phyloP scores from a whole-genome alignment of 768 basidiomycete species.

The Russula lepida region DNA sequence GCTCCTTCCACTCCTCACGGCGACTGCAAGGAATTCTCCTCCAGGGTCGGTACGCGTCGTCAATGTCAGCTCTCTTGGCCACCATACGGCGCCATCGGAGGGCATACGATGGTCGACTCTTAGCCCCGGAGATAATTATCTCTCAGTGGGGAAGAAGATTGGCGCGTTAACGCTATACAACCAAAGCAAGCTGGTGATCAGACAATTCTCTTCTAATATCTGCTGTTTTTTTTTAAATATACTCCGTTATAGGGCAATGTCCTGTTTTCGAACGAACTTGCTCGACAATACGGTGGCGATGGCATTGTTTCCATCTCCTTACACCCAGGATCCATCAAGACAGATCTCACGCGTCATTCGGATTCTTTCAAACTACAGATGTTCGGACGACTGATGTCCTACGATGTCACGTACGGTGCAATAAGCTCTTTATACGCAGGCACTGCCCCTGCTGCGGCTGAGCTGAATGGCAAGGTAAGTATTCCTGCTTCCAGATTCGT shows the following conservation, averaged over 20 bases:
- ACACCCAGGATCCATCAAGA: background rate
- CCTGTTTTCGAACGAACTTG: background rate
- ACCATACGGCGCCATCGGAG: background rate
- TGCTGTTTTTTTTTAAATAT: background rate
- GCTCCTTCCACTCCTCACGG: background rate
- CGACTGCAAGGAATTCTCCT: background rate
- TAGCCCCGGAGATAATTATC: background rate
- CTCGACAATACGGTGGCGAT: background rate
- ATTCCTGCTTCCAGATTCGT: background rate
- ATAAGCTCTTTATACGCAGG: background rate
- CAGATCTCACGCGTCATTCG: background rate
- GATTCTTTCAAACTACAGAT: background rate
- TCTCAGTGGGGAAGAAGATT: background rate
- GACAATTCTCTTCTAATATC: background rate
- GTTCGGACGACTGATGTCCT: background rate
- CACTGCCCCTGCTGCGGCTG: background rate
- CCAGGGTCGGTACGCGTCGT: background rate
- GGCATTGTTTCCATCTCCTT: background rate
- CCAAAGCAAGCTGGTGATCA: conserved; percentile 1
- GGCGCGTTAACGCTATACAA: background rate
- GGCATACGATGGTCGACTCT: background rate
- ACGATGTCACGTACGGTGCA: background rate
- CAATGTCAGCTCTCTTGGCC: background rate
- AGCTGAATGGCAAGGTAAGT: conserved; percentile 2
- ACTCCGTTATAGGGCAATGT: background rate